These are phyloP conservation scores for Vicia villosa DNA, from an alignment of 306 rosid species.

Conservation along the genomic window DNA sequence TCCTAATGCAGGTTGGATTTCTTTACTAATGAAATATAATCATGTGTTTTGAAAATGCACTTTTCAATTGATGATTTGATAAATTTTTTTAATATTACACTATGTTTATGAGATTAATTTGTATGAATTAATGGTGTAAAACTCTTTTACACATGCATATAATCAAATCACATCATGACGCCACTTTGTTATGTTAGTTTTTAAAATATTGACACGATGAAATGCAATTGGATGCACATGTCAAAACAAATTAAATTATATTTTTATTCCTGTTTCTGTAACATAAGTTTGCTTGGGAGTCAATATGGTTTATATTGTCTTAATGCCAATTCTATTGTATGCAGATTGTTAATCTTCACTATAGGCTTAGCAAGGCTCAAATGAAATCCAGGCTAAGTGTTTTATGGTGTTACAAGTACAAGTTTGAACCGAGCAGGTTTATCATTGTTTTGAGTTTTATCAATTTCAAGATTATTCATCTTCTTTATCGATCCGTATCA, in stretches of 20 bases:
- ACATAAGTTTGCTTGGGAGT: constrained; percentile 18
- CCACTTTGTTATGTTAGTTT: neutral
- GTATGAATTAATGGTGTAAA: neutral
- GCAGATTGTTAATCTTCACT: no score
- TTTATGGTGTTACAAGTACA: no score
- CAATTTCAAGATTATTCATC: no score
- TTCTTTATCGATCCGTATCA: constrained; percentile 64
- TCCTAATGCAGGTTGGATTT: constrained; percentile 22
- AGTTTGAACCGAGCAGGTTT: no score
- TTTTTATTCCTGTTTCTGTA: constrained; percentile 17
- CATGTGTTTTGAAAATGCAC: constrained; percentile 26
- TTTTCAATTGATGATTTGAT: constrained; percentile 10
- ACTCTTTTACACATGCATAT: neutral
- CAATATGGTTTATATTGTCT: constrained; percentile 1
- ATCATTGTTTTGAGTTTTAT: no score
- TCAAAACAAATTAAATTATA: neutral
- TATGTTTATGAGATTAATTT: constrained; percentile 8
- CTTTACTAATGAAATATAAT: constrained; percentile 20
- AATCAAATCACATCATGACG: neutral
- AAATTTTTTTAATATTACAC: neutral
- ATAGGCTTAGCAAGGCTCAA: no score
- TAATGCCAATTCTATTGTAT: no score
- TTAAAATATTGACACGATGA: neutral
- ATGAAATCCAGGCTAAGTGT: no score
- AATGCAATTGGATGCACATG: neutral